These are phyloP conservation scores for Onygenales sp. DNA, from an alignment of 2,329 filamentous ascomycete species.

Conservation along the genomic window DNA sequence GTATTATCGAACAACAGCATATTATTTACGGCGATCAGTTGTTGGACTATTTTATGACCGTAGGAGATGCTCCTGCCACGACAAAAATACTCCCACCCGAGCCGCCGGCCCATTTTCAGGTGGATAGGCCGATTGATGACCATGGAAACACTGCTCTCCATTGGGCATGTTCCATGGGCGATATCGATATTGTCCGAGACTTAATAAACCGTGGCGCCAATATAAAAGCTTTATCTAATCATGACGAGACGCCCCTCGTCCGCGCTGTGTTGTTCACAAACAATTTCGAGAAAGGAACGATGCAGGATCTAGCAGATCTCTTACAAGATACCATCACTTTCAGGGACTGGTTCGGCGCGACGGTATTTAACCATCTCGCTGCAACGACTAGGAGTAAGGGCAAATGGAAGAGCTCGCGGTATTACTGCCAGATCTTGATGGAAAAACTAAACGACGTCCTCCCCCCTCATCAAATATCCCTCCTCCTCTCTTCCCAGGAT, in stretches of 20 bases:
- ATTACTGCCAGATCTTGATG: conserved; percentile 86
- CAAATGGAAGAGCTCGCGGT: conserved; percentile 80
- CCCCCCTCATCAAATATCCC: conserved; percentile 65
- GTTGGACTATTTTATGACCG: conserved; percentile 88
- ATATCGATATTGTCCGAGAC: conserved; percentile 82
- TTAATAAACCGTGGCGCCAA: conserved; percentile 72
- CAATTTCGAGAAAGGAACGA: conserved; percentile 87
- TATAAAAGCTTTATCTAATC: conserved; percentile 57
- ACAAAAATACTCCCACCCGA: conserved; percentile 53
- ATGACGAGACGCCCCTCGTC: conserved; percentile 85
- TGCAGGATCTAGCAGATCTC: conserved; percentile 73
- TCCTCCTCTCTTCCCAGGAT: conserved; percentile 73
- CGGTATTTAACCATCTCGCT: conserved; percentile 89
- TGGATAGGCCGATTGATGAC: conserved; percentile 87
- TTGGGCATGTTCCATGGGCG: conserved; percentile 97
- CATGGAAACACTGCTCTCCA: conserved; percentile 89
- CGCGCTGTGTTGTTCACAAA: conserved; percentile 93
- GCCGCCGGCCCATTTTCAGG: conserved; percentile 76
- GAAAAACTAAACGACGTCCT: conserved; percentile 75
- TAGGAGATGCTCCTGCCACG: conserved; percentile 63
- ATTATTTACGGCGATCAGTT: conserved; percentile 86
- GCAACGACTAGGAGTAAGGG: conserved; percentile 76
- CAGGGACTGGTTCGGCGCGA: conserved; percentile 71
- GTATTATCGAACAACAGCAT: conserved; percentile 61
- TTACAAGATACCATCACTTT: conserved; percentile 72